Evolutionary conservation across 441 rosid species (phyloP).

Genomic region (Gossypium davidsonii): DNA sequence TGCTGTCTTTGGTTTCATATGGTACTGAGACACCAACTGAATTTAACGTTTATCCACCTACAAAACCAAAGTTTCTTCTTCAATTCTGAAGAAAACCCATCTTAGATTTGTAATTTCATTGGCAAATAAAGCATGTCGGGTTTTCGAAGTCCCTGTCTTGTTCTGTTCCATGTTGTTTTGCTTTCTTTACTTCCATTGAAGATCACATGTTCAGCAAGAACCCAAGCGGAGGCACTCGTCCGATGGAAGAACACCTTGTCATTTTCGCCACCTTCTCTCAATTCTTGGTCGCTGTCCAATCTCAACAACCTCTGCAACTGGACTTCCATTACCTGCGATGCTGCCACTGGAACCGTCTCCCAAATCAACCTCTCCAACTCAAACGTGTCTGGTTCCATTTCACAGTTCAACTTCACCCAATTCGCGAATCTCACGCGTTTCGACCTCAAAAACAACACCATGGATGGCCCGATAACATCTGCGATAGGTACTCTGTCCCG

Average conservation of each 20-base stretch:
- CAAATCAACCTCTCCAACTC: constrained; percentile 27
- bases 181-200: constrained; percentile 28
- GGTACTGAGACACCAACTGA: not conserved
- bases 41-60: not conserved
- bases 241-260: constrained; percentile 38
- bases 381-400: constrained; percentile 32
- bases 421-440: constrained; percentile 38
- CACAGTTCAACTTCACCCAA: constrained; percentile 39
- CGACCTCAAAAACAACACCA: constrained; percentile 26
- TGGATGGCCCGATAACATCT: constrained; percentile 35
- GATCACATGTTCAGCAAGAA: constrained; percentile 29
- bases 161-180: constrained; percentile 17
- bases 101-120: not conserved
- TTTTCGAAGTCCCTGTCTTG: not conserved
- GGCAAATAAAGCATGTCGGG: not conserved
- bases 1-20: not conserved
- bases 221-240: constrained; percentile 53
- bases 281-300: constrained; percentile 50
- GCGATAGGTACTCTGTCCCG: constrained; percentile 34
- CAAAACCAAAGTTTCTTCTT: not conserved
- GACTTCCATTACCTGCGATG: constrained; percentile 37
- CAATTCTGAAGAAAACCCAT: not conserved
- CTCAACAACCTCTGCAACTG: constrained; percentile 46
- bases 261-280: constrained; percentile 24
- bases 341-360: constrained; percentile 22